Evolutionary conservation across 495 filamentous ascomycete genomes (phyloP), one percentile per base, ranked within the genome.

Genomic region (Hypoxylon cercidicola): DNA sequence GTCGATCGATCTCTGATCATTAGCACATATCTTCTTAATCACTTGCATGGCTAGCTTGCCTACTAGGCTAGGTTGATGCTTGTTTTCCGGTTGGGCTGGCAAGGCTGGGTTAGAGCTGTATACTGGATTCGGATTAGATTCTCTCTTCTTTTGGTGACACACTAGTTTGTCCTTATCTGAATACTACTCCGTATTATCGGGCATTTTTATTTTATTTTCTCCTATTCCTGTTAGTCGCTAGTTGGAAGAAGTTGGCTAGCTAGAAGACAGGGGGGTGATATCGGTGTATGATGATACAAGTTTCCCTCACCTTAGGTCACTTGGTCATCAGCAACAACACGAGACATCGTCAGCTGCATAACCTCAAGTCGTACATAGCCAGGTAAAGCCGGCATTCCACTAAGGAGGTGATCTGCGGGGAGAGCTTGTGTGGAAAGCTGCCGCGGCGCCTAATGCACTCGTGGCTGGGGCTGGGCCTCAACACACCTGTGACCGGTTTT

Each of bases 381-480:
- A 2, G 11, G 34, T 2, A 1, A 12, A 16, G 49, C 21, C 15
- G n/a, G 45, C 60, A 66, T 66, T 49, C 51, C 47, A 48, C 45
- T 66, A 57, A 41, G 32, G 57, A 55, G 52, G 34, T 35, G 51
- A 57, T 61, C 39, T 61, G 56, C 51, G 63, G 63, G 63, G 63
- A 28, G 25, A 28, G 25, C 25, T 28, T 7, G 25, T 7, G 25
- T 3, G 25, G 25, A 50, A 48, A 61, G 56, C 63, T 66, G 2
- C 39, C 15, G 39, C n/a, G 15, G 15, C 25, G n/a, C 23, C 45
- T 9, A 44, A 59, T 16, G 39, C 30, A n/a, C 16, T 45, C 32
- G 61, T 58, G 54, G 41, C 62, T 65, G 55, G 47, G 7, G n/a
- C n/a, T n/a, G n/a, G n/a, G n/a, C n/a, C 32, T 58, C 58, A 28